These are phyloP conservation scores for Coemansia biformis DNA, from an alignment of 192 early-diverging fungal species.

Conservation along the genomic window DNA sequence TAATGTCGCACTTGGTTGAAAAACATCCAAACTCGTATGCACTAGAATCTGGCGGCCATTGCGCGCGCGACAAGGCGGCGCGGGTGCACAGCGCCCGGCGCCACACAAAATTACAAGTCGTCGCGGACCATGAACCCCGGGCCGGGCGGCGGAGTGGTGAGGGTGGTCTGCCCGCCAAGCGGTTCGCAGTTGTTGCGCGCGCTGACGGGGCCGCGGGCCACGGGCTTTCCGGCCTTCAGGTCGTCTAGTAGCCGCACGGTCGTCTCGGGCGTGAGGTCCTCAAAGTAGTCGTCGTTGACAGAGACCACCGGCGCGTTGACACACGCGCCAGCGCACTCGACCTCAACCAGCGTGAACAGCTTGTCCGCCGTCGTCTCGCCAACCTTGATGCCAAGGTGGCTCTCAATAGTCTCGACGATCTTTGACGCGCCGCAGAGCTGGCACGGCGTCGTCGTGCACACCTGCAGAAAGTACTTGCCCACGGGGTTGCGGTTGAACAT, in stretches of 20 bases:
- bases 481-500: constrained; percentile 99
- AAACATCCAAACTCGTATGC: no score
- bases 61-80: no score
- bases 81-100: no score
- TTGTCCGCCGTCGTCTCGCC: constrained; percentile 92
- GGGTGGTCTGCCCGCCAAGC: constrained; percentile 68
- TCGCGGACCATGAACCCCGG: constrained; percentile 84
- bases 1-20: no score
- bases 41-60: no score
- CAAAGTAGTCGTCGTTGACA: constrained; percentile 98
- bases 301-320: constrained; percentile 97
- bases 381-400: constrained; percentile 85
- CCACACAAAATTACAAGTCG: constrained; percentile 61
- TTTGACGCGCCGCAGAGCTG: constrained; percentile 89
- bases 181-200: constrained; percentile 90
- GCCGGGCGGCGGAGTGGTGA: constrained; percentile 81
- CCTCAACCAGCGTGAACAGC: constrained; percentile 97
- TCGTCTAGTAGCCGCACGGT: constrained; percentile 83
- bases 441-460: constrained; percentile 98
- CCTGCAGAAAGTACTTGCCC: constrained; percentile 97
- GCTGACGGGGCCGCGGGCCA: constrained; percentile 76
- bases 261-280: constrained; percentile 91
- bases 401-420: constrained; percentile 82
- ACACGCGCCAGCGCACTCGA: constrained; percentile 98
- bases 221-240: constrained; percentile 73